Evolutionary conservation across 441 rosid genomes (phyloP).

Genomic region (Mallotus japonicus): DNA sequence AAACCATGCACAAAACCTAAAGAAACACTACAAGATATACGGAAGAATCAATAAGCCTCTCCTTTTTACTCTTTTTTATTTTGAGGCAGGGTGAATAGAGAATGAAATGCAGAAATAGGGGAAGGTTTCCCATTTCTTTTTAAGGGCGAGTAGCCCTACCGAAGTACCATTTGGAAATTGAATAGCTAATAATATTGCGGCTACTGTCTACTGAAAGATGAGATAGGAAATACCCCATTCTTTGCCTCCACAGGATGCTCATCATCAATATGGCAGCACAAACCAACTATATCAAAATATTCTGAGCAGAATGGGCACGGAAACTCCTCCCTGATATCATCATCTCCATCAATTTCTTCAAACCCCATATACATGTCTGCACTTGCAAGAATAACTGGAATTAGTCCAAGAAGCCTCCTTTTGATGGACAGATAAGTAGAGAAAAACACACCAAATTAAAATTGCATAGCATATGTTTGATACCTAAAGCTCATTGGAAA

Average conservation of each 20-base stretch:
- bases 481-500: neutral
- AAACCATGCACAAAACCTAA: constrained; percentile 4
- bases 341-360: constrained; percentile 89
- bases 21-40: neutral
- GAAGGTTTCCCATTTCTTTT: too few relatives aligned
- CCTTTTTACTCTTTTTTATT: too few relatives aligned
- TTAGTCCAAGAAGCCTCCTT: constrained; percentile 13
- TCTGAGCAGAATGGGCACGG: constrained; percentile 95
- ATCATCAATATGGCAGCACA: constrained; percentile 97
- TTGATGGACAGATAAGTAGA: neutral
- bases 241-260: constrained; percentile 83
- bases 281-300: constrained; percentile 78
- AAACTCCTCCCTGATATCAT: constrained; percentile 87
- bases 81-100: too few relatives aligned
- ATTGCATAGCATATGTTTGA: neutral
- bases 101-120: too few relatives aligned
- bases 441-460: neutral
- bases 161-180: neutral
- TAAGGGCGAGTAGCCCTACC: too few relatives aligned
- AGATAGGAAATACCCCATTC: constrained; percentile 60
- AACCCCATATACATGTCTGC: constrained; percentile 83
- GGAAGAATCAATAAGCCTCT: too few relatives aligned
- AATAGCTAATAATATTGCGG: neutral
- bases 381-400: constrained; percentile 28
- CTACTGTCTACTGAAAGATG: neutral